These are phyloP conservation scores for Phytophthora capsici DNA, from an alignment of 352 stramenopile species.

Conservation along the genomic window DNA sequence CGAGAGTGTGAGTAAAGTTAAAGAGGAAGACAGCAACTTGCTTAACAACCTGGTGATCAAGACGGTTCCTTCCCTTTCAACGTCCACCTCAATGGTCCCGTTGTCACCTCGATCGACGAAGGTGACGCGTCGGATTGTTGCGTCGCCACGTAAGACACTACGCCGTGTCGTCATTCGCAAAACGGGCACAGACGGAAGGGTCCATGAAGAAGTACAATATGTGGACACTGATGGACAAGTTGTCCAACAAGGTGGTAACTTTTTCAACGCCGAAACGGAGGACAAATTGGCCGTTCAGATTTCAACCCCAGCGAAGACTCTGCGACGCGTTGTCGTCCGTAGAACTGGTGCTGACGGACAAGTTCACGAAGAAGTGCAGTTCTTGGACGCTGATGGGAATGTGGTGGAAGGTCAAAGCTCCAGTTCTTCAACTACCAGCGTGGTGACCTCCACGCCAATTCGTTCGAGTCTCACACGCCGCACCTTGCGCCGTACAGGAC, in stretches of 20 bases:
- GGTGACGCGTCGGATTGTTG: slow-evolving; percentile 28
- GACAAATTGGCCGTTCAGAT: neutral
- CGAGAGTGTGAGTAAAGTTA: slow-evolving; percentile 5
- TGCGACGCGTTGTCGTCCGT: slow-evolving; percentile 22
- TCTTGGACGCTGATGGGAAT: slow-evolving; percentile 29
- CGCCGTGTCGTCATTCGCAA: slow-evolving; percentile 30
- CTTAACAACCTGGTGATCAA: slow-evolving; percentile 33
- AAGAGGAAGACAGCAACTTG: slow-evolving; percentile 8
- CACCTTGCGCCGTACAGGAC: neutral
- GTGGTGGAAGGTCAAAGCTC: slow-evolving; percentile 27
- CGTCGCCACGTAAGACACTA: slow-evolving; percentile 28
- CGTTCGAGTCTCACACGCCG: slow-evolving; percentile 9
- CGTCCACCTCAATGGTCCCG: slow-evolving; percentile 8
- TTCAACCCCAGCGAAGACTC: slow-evolving; percentile 12
- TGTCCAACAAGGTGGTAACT: slow-evolving; percentile 8
- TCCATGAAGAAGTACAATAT: slow-evolving; percentile 30
- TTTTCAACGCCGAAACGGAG: slow-evolving; percentile 17
- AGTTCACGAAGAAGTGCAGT: slow-evolving; percentile 25
- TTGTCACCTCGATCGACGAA: slow-evolving; percentile 23
- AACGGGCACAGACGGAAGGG: slow-evolving; percentile 22
- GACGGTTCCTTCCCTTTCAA: slow-evolving; percentile 17
- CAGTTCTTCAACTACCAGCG: neutral
- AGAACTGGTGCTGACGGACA: slow-evolving; percentile 22
- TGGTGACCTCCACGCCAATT: no score
- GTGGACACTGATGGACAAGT: slow-evolving; percentile 25